These are phyloP conservation scores for Moricandia moricandioides DNA, from an alignment of 345 rosid species.

Conservation along the genomic window DNA sequence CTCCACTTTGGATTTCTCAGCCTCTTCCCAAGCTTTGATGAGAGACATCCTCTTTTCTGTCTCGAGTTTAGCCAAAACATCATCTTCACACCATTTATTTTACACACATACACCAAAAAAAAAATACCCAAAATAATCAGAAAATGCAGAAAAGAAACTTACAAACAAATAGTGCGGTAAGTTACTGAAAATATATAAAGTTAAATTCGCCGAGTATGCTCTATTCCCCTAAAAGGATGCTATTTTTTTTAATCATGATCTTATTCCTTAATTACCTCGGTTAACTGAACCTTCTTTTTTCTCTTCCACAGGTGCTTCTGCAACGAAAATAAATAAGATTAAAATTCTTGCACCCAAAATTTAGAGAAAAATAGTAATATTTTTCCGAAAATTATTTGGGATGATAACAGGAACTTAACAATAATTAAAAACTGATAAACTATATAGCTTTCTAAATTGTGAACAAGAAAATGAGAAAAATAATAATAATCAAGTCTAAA, in stretches of 20 bases:
- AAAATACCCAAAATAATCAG: background rate
- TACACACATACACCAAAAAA: background rate
- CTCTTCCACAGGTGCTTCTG: constrained; percentile 22
- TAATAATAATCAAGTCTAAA: background rate
- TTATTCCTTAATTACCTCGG: constrained; percentile 20
- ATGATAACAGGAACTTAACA: background rate
- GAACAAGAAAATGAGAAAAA: background rate
- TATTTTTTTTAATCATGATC: background rate
- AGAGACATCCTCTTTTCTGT: constrained; percentile 74
- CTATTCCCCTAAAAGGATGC: background rate
- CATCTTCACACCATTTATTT: constrained; percentile 44
- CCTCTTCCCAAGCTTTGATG: constrained; percentile 94
- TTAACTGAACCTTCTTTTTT: constrained; percentile 32
- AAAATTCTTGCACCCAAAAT: background rate
- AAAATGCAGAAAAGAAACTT: background rate
- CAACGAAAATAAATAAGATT: background rate
- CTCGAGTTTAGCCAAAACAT: constrained; percentile 70
- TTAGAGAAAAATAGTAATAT: background rate
- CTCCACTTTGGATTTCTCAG: constrained; percentile 86
- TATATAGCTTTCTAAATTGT: background rate
- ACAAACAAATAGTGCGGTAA: background rate
- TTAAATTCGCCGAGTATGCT: background rate
- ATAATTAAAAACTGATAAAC: background rate
- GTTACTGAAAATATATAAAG: background rate
- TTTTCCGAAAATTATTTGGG: background rate